These are phyloP conservation scores for Ochetophila trinervis DNA, from an alignment of 306 rosid species.

Conservation along the genomic window DNA sequence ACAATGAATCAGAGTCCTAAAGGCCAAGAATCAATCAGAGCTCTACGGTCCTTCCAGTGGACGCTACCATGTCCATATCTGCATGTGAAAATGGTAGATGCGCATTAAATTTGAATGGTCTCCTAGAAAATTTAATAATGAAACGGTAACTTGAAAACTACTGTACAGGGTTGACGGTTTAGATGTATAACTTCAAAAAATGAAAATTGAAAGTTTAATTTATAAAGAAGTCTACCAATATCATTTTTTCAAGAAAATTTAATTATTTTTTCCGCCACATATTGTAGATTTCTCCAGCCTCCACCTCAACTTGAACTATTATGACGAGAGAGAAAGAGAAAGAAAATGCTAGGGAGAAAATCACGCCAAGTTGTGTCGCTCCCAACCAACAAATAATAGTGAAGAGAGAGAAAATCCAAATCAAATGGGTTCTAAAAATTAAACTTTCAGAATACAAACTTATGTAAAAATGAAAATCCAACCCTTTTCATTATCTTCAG, in stretches of 20 bases:
- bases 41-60: constrained; percentile 23
- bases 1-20: constrained; percentile 28
- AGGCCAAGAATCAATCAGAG: constrained; percentile 21
- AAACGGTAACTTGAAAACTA: constrained; percentile 20
- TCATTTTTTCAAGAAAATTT: constrained; percentile 9
- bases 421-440: no score
- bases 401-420: background rate
- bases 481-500: background rate
- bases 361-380: constrained; percentile 6
- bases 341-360: constrained; percentile 13
- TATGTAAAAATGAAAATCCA: background rate
- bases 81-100: constrained; percentile 45
- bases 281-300: constrained; percentile 3
- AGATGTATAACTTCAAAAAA: background rate
- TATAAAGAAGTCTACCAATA: background rate
- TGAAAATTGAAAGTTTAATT: background rate
- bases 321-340: constrained; percentile 17
- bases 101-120: constrained; percentile 42
- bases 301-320: constrained; percentile 16
- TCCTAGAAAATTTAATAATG: background rate
- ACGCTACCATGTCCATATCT: constrained; percentile 39
- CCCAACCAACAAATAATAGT: constrained; percentile 4
- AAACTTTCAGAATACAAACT: constrained; percentile 4
- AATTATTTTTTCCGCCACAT: constrained; percentile 5
- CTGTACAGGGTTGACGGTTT: constrained; percentile 22